Conservation (phyloP, 1,284 basidiomycete species). For the Ustanciosporium gigantosporum region DNA sequence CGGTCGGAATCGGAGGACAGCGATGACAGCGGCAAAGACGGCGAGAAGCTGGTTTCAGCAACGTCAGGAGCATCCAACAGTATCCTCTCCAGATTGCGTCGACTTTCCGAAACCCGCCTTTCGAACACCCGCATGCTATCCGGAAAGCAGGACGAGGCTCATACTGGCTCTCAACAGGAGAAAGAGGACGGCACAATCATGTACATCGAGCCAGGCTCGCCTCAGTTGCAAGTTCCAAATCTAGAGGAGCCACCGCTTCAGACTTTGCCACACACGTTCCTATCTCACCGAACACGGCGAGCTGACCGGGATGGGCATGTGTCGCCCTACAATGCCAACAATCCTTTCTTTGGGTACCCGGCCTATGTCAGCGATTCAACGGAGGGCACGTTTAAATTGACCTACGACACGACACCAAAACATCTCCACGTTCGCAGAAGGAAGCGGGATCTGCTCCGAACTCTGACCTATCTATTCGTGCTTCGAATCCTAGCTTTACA, state of each 20-base stretch:
- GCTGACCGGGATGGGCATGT: conserved; percentile 49
- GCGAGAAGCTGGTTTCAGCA: conserved; percentile 14
- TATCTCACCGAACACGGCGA: conserved; percentile 53
- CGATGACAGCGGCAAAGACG: conserved; percentile 43
- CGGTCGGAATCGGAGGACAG: conserved; percentile 30
- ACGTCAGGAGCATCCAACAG: conserved; percentile 1
- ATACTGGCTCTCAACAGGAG: background rate
- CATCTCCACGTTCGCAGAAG: conserved; percentile 44
- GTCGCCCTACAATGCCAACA: conserved; percentile 64
- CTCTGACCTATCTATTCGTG: conserved; percentile 57
- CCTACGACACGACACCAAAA: conserved; percentile 5
- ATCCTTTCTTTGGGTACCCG: conserved; percentile 85
- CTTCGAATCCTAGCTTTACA: conserved; percentile 51
- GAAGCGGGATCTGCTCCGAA: conserved; percentile 56
- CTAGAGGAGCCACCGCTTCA: conserved; percentile 40
- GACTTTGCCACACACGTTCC: conserved; percentile 17
- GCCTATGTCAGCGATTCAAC: conserved; percentile 44
- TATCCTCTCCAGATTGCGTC: conserved; percentile 8
- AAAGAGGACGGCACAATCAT: conserved; percentile 21
- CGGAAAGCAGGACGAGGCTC: background rate
- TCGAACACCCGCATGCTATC: background rate
- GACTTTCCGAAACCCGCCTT: conserved; percentile 20
- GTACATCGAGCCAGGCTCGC: conserved; percentile 35
- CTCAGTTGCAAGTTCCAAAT: conserved; percentile 34
- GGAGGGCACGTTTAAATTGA: conserved; percentile 11